Evolutionary conservation across 805 yeast species (phyloP).

Genomic region (Yarrowia sp.): DNA sequence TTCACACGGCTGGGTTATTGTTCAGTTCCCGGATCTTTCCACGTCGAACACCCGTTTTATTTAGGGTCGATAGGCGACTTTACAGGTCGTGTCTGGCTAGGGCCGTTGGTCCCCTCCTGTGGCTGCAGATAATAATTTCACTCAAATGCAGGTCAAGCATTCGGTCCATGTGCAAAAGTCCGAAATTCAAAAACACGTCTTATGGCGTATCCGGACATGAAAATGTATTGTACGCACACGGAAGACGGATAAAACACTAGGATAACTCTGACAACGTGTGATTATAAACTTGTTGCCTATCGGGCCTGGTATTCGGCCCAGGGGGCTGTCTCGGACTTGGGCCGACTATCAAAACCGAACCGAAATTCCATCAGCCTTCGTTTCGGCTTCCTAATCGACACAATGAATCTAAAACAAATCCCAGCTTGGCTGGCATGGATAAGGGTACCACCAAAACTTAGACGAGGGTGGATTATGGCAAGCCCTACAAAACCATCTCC

Average conservation of each 20-base stretch:
- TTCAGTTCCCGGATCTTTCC: neutral
- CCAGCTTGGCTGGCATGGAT: slow-evolving; percentile 1
- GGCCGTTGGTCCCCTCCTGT: slow-evolving; percentile 11
- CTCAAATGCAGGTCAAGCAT: slow-evolving; percentile 20
- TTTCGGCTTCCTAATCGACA: neutral
- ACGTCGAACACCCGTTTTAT: neutral
- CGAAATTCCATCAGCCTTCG: slow-evolving; percentile 5
- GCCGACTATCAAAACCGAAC: neutral
- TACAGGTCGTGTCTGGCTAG: neutral
- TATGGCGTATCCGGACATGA: neutral
- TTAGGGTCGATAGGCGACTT: neutral
- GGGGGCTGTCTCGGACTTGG: slow-evolving; percentile 2
- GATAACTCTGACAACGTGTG: too few relatives aligned
- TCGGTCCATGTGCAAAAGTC: slow-evolving; percentile 23
- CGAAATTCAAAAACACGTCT: neutral
- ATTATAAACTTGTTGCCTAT: neutral
- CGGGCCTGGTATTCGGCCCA: too few relatives aligned
- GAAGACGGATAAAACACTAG: neutral
- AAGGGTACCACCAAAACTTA: neutral
- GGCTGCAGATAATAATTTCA: slow-evolving; percentile 23
- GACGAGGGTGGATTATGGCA: neutral
- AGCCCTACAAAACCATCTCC: neutral
- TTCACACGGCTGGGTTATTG: neutral
- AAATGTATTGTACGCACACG: neutral
- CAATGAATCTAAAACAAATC: neutral